phyloP scores from a whole-genome alignment of 2,329 filamentous ascomycete species.

The Aureobasidium pullulans region DNA sequence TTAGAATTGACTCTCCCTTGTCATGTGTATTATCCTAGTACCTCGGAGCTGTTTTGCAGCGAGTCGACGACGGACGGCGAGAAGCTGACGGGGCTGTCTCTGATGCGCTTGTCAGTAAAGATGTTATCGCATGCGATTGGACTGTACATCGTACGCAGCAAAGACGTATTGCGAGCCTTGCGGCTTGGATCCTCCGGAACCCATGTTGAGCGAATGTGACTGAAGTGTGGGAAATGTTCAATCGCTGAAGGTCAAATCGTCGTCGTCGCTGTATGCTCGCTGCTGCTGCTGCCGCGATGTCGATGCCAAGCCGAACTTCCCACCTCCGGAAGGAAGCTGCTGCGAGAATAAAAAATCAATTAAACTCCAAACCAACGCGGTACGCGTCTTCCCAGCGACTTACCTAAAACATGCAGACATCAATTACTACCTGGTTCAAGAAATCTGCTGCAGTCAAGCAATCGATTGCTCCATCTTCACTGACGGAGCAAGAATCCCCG shows the following conservation, averaged over 20 bases:
- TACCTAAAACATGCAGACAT: slow-evolving; percentile 32
- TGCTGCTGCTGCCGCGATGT: slow-evolving; percentile 3
- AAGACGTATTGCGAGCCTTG: slow-evolving; percentile 55
- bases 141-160: slow-evolving; percentile 42
- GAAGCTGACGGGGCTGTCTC: slow-evolving; percentile 59
- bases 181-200: slow-evolving; percentile 55
- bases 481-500: background rate
- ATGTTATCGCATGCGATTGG: background rate
- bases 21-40: slow-evolving; percentile 36
- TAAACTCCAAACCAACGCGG: slow-evolving; percentile 1
- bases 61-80: slow-evolving; percentile 77
- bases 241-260: background rate
- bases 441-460: slow-evolving; percentile 33
- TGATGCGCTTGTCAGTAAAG: slow-evolving; percentile 23
- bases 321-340: background rate
- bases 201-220: slow-evolving; percentile 39
- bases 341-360: background rate
- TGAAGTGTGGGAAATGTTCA: slow-evolving; percentile 8
- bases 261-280: background rate
- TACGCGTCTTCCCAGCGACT: background rate
- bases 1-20: background rate
- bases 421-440: slow-evolving; percentile 40
- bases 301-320: slow-evolving; percentile 13
- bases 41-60: slow-evolving; percentile 78
- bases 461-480: slow-evolving; percentile 13